Base-by-base conservation (phyloP, 139 green algal species). In the Asterochloris sp. region DNA sequence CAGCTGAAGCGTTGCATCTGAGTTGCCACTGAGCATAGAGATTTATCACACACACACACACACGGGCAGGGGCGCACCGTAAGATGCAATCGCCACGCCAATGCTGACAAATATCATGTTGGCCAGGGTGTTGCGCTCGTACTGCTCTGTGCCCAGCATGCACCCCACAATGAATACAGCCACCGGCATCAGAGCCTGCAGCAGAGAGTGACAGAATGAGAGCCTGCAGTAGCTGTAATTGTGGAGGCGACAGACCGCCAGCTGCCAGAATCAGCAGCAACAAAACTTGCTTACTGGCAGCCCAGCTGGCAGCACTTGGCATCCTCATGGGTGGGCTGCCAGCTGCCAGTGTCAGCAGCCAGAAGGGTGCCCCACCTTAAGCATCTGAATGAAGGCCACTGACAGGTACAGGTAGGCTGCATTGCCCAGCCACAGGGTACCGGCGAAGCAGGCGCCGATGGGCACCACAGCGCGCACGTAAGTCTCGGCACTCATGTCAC, bases 21-120 rank as follows among this genome's bases (percentile, higher is more conserved):
- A 54, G 38, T 54, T 6, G 38, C 38, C 2, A 54, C 38, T 6
- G 1, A 15, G 69, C 54, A 73, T 13, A 10, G 4, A 73, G 54
- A 23, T 54, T 6, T 6, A 54, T 6, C 38, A 54, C 38, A 54
- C 38, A 54, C 38, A 54, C n/a, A n/a, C n/a, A n/a, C n/a, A n/a
- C n/a, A n/a, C n/a, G 38, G 38, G 38, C 4, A 10, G 38, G 38
- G 38, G 38, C 38, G 38, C 38, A 54, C 95, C 91, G 28, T 86
- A 92, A 27, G 88, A 89, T 19, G 89, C 90, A 12, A 94, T 88
- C 16, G 74, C 82, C 17, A 92, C 87, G 28, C 90, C 90, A 0
- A 91, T 69, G 17, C 78, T 84, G 47, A 95, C 88, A 12, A 92
- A 63, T 12, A 91, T 17, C 90, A 95, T 92, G 86, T 93, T 93